Base-by-base conservation (phyloP, 495 filamentous ascomycete genomes). In the Tetracladium marchalianum region DNA sequence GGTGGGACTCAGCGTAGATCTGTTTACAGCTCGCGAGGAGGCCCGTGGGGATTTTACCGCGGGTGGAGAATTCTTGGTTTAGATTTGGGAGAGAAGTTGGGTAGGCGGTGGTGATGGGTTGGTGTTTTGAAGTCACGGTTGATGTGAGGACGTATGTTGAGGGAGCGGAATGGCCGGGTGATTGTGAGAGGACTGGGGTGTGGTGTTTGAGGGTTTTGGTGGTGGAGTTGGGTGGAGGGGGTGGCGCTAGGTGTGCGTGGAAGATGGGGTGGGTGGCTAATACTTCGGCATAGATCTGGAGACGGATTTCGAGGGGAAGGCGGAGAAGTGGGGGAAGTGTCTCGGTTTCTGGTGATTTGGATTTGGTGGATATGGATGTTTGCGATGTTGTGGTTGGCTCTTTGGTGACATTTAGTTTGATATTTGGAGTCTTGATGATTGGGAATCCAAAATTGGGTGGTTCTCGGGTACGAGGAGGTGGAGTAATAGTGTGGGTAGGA, bases 251-350 rank as follows among this genome's bases (percentile, higher is more conserved):
- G 18, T 54, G 46, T 12, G 42, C 38, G 43, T 54, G 51, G 31
- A 42, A 32, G 33, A 50, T 46, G 16, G 36, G 42, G 32, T 49
- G 37, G 51, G 38, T 19, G 15, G 19, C 13, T 15, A 55, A 19
- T 35, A 50, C 33, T n/a, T 45, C 39, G 43, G 12, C 0, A 39
- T 55, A 55, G 24, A 55, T 55, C 7, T 49, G 48, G 4, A 51
- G 49, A 19, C 53, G 53, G 41, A 51, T 48, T 43, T 55, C 53
- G 9, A 55, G 22, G n/a, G 53, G 53, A 11, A 55, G 31, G 4
- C 35, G 39, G 12, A 55, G 41, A 17, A 55, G 38, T 12, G 41
- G 41, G 22, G 22, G 22, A 31, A 12, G n/a, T n/a, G n/a, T n/a
- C n/a, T n/a, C n/a, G 16, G 44, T 19, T 35, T 15, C 19, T 35